A percentile compares a stretch with the other conserved stretches of the same genome.
phyloP scores from a whole-genome alignment of 1,284 basidiomycete species.

The Trametes sp. region DNA sequence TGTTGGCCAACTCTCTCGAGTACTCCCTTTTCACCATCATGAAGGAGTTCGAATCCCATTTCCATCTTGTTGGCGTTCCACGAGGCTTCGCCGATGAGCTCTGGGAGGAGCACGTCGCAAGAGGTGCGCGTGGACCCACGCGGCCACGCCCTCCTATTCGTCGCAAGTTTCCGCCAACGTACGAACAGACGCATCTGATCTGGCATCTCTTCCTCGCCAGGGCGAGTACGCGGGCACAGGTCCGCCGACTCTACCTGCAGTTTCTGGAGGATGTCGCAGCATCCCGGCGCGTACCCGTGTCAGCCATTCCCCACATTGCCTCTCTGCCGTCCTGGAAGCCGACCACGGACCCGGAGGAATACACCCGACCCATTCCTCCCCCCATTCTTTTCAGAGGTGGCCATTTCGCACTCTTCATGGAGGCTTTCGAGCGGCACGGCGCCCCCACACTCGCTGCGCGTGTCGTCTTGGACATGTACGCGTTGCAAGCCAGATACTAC shows the following conservation, averaged over 20 bases:
- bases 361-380: slow-evolving; percentile 22
- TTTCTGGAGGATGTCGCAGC: slow-evolving; percentile 31
- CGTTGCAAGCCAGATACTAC: slow-evolving; percentile 38
- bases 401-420: slow-evolving; percentile 40
- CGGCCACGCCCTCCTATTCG: slow-evolving; percentile 13
- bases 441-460: slow-evolving; percentile 17
- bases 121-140: not conserved
- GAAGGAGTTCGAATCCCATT: slow-evolving; percentile 42
- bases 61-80: slow-evolving; percentile 47
- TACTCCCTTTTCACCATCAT: slow-evolving; percentile 12
- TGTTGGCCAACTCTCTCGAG: slow-evolving; percentile 39
- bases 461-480: slow-evolving; percentile 47
- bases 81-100: slow-evolving; percentile 7
- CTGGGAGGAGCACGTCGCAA: not conserved
- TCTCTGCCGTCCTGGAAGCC: not conserved
- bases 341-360: not conserved
- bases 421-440: slow-evolving; percentile 23
- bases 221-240: slow-evolving; percentile 13
- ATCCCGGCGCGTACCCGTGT: slow-evolving; percentile 9
- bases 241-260: slow-evolving; percentile 41
- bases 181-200: slow-evolving; percentile 46
- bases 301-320: not conserved
- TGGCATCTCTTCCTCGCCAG: slow-evolving; percentile 44
- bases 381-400: slow-evolving; percentile 29
- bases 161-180: slow-evolving; percentile 44